These are phyloP conservation scores for Dissophora ornata DNA, from an alignment of 192 early-diverging fungal genomes.

Conservation along the genomic window DNA sequence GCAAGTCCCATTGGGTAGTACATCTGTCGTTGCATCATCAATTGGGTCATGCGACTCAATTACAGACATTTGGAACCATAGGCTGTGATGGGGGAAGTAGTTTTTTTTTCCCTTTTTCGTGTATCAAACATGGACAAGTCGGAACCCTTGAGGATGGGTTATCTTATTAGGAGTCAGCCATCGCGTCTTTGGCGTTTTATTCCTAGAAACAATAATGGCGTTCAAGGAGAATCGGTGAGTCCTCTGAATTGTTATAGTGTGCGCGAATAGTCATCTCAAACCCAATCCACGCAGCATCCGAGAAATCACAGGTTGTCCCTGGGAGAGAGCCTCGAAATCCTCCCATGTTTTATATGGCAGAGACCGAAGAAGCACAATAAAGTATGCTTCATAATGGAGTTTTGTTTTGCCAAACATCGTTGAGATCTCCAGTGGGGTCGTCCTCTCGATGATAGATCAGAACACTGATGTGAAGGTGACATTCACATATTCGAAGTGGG, in stretches of 20 bases:
- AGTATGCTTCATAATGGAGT: conserved; percentile 14
- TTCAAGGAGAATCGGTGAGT: not conserved
- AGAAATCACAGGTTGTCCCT: conserved; percentile 33
- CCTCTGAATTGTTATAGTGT: not conserved
- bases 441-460: conserved; percentile 13
- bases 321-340: conserved; percentile 3
- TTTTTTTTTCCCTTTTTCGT: too few relatives aligned
- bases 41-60: too few relatives aligned
- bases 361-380: conserved; percentile 8
- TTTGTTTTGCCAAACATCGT: conserved; percentile 14
- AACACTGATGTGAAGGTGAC: conserved; percentile 18
- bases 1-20: too few relatives aligned
- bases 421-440: conserved; percentile 12
- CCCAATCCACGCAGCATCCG: conserved; percentile 25
- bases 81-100: too few relatives aligned
- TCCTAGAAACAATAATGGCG: conserved; percentile 11
- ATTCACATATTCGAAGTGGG: conserved; percentile 4
- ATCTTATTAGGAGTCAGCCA: too few relatives aligned
- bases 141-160: too few relatives aligned
- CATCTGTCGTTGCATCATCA: too few relatives aligned
- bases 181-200: too few relatives aligned
- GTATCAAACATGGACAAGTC: too few relatives aligned
- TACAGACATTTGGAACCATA: too few relatives aligned
- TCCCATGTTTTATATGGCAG: conserved; percentile 9
- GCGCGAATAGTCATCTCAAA: conserved; percentile 18